phyloP scores from a whole-genome alignment of 2,329 filamentous ascomycete species.

The Pezizomycotina sp. region DNA sequence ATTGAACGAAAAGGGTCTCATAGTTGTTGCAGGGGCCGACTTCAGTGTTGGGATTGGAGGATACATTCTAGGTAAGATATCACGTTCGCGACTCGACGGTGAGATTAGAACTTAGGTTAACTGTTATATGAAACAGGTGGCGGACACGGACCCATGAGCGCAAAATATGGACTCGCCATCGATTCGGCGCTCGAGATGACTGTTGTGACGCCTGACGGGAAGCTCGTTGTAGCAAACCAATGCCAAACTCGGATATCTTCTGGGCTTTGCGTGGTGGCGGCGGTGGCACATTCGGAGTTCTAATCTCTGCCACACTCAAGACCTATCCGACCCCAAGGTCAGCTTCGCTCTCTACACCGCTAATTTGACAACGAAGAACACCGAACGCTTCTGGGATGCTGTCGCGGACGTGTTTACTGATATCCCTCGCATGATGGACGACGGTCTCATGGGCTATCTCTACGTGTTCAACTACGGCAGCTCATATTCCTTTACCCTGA shows the following conservation, averaged over 20 bases:
- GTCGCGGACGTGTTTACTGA: constrained; percentile 31
- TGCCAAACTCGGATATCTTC: constrained; percentile 33
- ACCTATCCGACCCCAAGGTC: constrained; percentile 29
- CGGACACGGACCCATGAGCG: constrained; percentile 31
- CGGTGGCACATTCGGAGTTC: constrained; percentile 35
- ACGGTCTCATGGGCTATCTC: constrained; percentile 30
- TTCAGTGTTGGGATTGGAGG: constrained; percentile 27
- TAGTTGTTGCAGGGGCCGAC: constrained; percentile 28
- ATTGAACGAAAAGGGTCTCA: constrained; percentile 26
- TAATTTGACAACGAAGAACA: constrained; percentile 26
- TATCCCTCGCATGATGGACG: constrained; percentile 34
- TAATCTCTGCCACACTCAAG: constrained; percentile 32
- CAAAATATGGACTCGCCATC: constrained; percentile 28
- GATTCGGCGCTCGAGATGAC: constrained; percentile 30
- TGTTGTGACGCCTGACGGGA: constrained; percentile 27
- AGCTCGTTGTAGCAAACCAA: constrained; percentile 27
- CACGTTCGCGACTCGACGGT: background rate
- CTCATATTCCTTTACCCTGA: constrained; percentile 12
- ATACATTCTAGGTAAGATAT: constrained; percentile 8
- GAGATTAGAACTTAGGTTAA: background rate
- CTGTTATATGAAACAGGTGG: constrained; percentile 26
- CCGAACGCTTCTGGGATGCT: constrained; percentile 29
- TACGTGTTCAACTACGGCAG: constrained; percentile 31
- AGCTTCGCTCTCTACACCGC: constrained; percentile 28
- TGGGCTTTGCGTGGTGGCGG: constrained; percentile 39